Base-by-base conservation (phyloP, 768 basidiomycete species). In the Hericium alpestre region DNA sequence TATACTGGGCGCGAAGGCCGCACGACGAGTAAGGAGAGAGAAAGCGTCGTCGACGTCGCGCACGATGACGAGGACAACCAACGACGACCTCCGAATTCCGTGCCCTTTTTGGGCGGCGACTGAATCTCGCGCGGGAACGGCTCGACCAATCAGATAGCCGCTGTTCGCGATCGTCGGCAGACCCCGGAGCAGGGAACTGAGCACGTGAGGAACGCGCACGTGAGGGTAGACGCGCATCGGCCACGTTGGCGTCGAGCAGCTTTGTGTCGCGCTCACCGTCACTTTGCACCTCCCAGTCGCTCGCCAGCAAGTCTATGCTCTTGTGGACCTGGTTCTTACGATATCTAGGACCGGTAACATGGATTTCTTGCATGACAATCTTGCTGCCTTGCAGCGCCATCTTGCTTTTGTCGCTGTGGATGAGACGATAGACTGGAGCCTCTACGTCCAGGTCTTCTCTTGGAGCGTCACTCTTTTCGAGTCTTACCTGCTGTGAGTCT, bases 401-500 rank as follows among this genome's bases (percentile, higher is more conserved):
- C 76, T 93, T 22, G 76, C 87, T 13, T 92, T 87, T 64, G 87
- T 93, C 37, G 72, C 82, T 4, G 79, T 79, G 0, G 84, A 89
- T 32, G 74, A 25, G 25, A 25, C 82, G 3, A 83, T 91, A 41
- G 77, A 90, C 70, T 96, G 90, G 85, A 86, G 90, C 66, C 70
- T 77, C 56, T 86, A 87, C 65, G 87, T 93, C n/a, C 84, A 93
- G 59, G 66, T 70, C 23, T 86, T 84, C 62, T 86, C 90, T 4
- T 90, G 87, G 83, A 70, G 72, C 16, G 83, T 91, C 15, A 83
- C 84, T n/a, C 69, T 86, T 13, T 95, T 93, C 59, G 93, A 97
- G 69, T 83, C 84, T 1, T 94, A 90, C 68, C 78, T 97, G 40
- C 66, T 90, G 93, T 95, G 64, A 63, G 90, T 78, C 4, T 27